A percentile compares a stretch with the other conserved stretches of the same genome.
Evolutionary conservation across 768 basidiomycete genomes (phyloP).

Genomic region (Russula sp.): DNA sequence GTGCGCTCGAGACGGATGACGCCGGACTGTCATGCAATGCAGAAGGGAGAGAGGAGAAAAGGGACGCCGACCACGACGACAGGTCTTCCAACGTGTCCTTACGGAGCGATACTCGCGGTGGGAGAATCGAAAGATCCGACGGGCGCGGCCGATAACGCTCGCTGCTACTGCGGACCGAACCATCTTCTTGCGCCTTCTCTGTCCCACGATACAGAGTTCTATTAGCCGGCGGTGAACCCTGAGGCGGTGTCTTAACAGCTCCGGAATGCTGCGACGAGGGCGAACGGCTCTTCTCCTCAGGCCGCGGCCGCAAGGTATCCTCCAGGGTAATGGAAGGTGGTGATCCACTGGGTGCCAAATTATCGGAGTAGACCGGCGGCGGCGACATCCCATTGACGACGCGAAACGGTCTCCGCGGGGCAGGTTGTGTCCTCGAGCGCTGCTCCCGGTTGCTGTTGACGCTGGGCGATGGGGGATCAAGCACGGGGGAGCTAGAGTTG

Average conservation of each 20-base stretch:
- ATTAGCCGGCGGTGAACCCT: not conserved
- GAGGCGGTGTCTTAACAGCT: not conserved
- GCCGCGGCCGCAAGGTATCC: constrained; percentile 1
- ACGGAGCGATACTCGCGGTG: constrained; percentile 30
- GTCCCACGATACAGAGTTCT: not conserved
- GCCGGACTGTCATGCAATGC: constrained; percentile 6
- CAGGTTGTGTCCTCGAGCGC: constrained; percentile 6
- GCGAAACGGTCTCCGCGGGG: constrained; percentile 20
- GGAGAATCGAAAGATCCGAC: constrained; percentile 24
- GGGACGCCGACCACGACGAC: constrained; percentile 29
- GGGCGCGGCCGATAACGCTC: constrained; percentile 5
- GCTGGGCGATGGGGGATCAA: not conserved
- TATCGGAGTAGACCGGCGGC: constrained; percentile 18
- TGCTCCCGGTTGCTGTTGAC: constrained; percentile 3
- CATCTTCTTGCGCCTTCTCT: not conserved
- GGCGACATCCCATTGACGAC: constrained; percentile 28
- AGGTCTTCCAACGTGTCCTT: constrained; percentile 28
- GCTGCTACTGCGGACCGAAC: not conserved
- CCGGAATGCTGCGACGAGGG: not conserved
- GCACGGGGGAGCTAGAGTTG: not conserved
- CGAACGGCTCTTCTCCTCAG: constrained; percentile 6
- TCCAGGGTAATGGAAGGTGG: constrained; percentile 17
- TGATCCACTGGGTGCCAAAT: not conserved
- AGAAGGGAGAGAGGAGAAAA: constrained; percentile 30
- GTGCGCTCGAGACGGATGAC: constrained; percentile 8